Evolutionary conservation across 164 flowering plant genomes (phyloP), one percentile per base, ranked within the genome.

Genomic region (Euptelea pleiosperma): DNA sequence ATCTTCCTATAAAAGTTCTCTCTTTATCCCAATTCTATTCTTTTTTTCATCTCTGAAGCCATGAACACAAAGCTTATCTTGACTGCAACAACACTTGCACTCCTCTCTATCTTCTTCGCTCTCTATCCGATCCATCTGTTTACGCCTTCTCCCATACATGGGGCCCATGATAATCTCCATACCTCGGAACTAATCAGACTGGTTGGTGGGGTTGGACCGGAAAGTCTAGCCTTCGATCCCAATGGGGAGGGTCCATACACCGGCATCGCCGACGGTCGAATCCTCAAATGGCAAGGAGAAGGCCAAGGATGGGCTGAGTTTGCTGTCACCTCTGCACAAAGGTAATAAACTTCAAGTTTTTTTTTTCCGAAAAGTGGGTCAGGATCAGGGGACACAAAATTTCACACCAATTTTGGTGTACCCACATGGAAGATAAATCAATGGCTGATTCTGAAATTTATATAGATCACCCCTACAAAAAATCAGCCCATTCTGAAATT

Each of bases 241-340:
- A 61, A 42, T 28, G 93, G 93, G 0, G 73, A 52, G 0, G 93
- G 93, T 7, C 93, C 89, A 8, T 86, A 86, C 70, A 70, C 80
- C 29, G 87, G 93, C 11, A 89, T 86, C 26, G 80, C 83, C 35
- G 89, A 83, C 52, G 93, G 93, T 41, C 70, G 85, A 48, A 63
- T 86, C 31, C 79, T 83, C 28, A 79, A 75, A 58, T 83, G 89
- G 89, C 39, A 39, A 8, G 74, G 69, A 0, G 63, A 64, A 12
- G 56, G 7, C 14, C 40, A 36, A 1, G 67, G 72, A 28, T 84
- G 87, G 92, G 50, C 63, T 22, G 77, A 79, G n/a, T 86, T 86
- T 30, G 85, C 93, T 25, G 52, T 70, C 72, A 86, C 93, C 25
- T 52, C 79, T 48, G 50, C 81, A 33, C 46, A 69, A 0, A 80